phyloP scores from a whole-genome alignment of 305 asterid species.

The Fraxinus ornus region DNA sequence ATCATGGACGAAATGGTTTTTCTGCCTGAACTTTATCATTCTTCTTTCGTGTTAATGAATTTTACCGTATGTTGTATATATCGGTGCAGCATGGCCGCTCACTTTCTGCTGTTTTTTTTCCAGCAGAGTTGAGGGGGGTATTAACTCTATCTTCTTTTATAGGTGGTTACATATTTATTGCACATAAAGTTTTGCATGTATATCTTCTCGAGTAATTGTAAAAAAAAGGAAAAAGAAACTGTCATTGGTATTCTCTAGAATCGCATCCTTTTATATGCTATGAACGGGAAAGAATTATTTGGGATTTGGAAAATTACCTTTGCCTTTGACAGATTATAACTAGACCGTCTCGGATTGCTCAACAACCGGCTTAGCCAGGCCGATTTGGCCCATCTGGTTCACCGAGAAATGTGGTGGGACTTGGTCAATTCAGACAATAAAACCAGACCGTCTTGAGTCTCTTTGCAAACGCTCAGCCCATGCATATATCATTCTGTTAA shows the following conservation, averaged over 20 bases:
- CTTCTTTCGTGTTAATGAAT: conserved; percentile 12
- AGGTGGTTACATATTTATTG: conserved; percentile 38
- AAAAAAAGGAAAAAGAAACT: neutral
- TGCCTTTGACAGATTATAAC: neutral
- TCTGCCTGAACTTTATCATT: conserved; percentile 20
- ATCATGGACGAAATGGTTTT: conserved; percentile 30
- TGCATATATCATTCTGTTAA: neutral
- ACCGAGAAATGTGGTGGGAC: neutral
- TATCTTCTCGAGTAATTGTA: conserved; percentile 36
- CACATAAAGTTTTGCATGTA: conserved; percentile 38
- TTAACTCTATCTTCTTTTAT: conserved; percentile 16
- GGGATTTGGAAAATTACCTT: neutral
- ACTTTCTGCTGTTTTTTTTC: conserved; percentile 54
- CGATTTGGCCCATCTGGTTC: neutral
- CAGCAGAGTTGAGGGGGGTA: conserved; percentile 59
- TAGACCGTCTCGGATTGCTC: neutral
- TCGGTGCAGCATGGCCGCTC: conserved; percentile 36
- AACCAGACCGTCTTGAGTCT: neutral
- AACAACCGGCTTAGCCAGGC: neutral
- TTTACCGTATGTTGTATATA: conserved; percentile 39
- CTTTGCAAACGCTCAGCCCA: neutral
- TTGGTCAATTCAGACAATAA: neutral
- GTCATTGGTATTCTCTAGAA: neutral
- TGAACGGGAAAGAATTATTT: neutral
- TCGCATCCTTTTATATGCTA: neutral